phyloP scores from a whole-genome alignment of 345 rosid genomes.

The Psidium friedrichsthalianum region DNA sequence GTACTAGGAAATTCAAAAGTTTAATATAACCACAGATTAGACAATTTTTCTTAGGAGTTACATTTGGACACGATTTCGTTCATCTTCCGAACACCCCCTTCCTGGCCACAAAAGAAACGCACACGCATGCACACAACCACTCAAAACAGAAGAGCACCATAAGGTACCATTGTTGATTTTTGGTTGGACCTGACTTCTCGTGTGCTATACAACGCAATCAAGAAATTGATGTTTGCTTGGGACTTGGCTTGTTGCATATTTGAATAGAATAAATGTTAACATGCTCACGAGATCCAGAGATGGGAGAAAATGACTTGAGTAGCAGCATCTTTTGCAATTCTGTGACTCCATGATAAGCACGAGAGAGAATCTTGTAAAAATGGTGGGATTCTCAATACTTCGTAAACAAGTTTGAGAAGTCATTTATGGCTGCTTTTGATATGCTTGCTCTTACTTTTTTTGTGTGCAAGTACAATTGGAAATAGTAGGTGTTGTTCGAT shows the following conservation, averaged over 20 bases:
- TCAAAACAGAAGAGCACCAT: not conserved
- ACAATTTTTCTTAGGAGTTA: not conserved
- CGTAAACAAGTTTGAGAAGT: not conserved
- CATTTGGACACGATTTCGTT: not conserved
- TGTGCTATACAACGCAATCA: not conserved
- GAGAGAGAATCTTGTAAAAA: not conserved
- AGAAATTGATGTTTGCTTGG: not conserved
- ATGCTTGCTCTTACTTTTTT: not conserved
- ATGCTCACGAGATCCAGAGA: not conserved
- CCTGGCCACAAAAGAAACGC: not conserved
- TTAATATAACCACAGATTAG: not conserved
- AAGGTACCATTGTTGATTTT: not conserved
- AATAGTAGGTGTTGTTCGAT: not conserved
- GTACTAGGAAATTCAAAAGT: not conserved
- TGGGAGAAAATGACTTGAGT: not conserved
- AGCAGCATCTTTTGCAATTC: not conserved
- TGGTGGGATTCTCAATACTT: not conserved
- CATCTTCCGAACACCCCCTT: not conserved
- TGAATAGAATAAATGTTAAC: not conserved
- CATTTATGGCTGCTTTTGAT: not conserved
- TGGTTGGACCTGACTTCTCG: not conserved
- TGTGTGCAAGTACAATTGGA: not conserved
- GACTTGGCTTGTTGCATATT: not conserved
- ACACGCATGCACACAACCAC: not conserved
- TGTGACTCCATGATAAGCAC: not conserved